A percentile compares a stretch with the other conserved stretches of the same genome.
Conservation (phyloP, 257 asterid genomes). For the Solanum neorickii region DNA sequence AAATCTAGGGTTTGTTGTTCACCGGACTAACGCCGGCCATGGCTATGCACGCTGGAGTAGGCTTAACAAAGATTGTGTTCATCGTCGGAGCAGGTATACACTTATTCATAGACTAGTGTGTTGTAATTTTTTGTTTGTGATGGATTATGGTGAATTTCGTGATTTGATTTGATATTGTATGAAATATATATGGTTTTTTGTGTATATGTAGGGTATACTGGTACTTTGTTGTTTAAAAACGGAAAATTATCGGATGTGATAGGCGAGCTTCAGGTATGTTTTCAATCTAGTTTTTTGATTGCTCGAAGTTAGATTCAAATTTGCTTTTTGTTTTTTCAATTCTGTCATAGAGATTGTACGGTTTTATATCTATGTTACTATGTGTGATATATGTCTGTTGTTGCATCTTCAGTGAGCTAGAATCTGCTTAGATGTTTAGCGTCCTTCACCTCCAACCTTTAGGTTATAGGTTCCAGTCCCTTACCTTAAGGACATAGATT, state of each 20-base stretch:
- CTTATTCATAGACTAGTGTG: neutral
- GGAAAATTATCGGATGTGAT: constrained; percentile 29
- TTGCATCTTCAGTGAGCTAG: neutral
- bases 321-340: neutral
- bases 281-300: neutral
- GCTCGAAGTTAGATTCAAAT: neutral
- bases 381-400: neutral
- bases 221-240: constrained; percentile 18
- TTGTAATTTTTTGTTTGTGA: neutral
- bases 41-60: constrained; percentile 14
- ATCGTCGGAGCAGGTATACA: constrained; percentile 1
- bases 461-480: neutral
- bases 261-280: constrained; percentile 5
- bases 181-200: neutral
- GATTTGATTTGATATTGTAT: neutral
- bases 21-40: neutral
- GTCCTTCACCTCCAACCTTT: neutral
- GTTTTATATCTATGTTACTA: neutral
- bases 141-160: neutral
- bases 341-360: neutral
- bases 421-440: neutral
- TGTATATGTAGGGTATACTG: constrained; percentile 21
- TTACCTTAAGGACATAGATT: neutral
- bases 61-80: constrained; percentile 1
- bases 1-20: neutral